Base-by-base conservation (phyloP, 2,329 filamentous ascomycete species). In the Epicoccum sorghinum region DNA sequence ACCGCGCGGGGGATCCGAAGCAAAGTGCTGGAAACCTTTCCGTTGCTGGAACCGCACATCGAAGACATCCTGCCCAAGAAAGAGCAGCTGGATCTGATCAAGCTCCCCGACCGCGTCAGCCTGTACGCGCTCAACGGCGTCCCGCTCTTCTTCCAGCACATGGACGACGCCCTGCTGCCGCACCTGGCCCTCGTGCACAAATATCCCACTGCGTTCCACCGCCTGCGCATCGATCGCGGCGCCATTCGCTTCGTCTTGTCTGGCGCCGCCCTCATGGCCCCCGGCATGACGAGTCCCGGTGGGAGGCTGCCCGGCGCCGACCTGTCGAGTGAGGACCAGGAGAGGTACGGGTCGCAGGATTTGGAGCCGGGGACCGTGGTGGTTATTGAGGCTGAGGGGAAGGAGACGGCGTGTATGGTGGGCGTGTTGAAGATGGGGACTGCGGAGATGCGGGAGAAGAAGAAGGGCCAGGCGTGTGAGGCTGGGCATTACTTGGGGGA, bases 1-100 rank as follows among this genome's bases (percentile, higher is more conserved):
- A 91, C 91, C 52, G 93, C 97, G 80, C 90, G 95, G 70, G 85
- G 82, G 61, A 88, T 99, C 67, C 90, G 95, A 66, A 83, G 88
- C 69, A 90, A 90, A 70, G 85, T 98, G 63, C 81, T 95, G 61
- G 83, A 91, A 55, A 89, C 89, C 47, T 97, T 96, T 78, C 95
- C 95, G 3, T 85, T 90, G 46, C 88, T 98, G 46, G 86, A 87
- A 64, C 90, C 91, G 0, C 85, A 91, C 78, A 96, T 97, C 77
- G 95, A 99, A 76, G 91, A 96, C 75, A 87, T 98, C 67, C 83
- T 99, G 63, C 95, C 95, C 45, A 98, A 98, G 79, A 99, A 98
- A 77, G 86, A 89, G 55, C 91, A 95, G 59, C 82, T 98, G 48
- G 89, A 93, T 77, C 86, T 91, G 63, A 87, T 98, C 77, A 98